Evolutionary conservation across 1,284 basidiomycete genomes (phyloP), one percentile per base, ranked within the genome.

Genomic region (Sanghuangporus sanghuang): DNA sequence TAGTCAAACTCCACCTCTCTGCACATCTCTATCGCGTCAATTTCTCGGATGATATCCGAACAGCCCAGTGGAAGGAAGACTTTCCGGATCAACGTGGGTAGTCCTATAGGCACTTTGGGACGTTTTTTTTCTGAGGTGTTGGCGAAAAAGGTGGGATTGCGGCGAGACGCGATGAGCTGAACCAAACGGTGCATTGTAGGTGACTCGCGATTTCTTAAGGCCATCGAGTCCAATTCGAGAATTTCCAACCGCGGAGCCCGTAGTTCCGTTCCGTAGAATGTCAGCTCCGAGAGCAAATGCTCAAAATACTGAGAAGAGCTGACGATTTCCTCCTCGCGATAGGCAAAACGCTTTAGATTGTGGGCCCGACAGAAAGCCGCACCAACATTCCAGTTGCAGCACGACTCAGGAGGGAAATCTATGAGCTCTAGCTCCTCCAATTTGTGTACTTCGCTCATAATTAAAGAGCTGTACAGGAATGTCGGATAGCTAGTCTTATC

Each of bases 371-470:
- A 6, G 48, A 60, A 52, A 42, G 52, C 40, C 14, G 16, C 8
- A 4, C 36, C 58, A 14, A 52, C 21, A 21, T 50, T 16, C 32
- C 38, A 38, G 40, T n/a, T 38, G 32, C 46, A 21, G 38, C 36
- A 32, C 18, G 48, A n/a, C 12, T 52, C 58, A 4, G 49, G 49
- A 1, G 58, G 27, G 48, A 60, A 52, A 18, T 60, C 58, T 27
- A 52, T 52, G 16, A 60, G 36, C 18, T 60, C 58, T 8, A 60
- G 49, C 21, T 52, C 48, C 36, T 60, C 58, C 8, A 60, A 36
- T 5, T 35, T 49, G 23, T 49, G 14, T 16, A 18, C 21, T 11
- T 21, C 49, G 4, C n/a, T n/a, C 44, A 52, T 52, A 36, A 50
- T 38, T 11, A 60, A 39, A 16, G 46, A 36, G 48, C 35, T 49